Evolutionary conservation across 805 yeast genomes (phyloP), one percentile per base, ranked within the genome.

Genomic region (Kregervanrija fluxuum): DNA sequence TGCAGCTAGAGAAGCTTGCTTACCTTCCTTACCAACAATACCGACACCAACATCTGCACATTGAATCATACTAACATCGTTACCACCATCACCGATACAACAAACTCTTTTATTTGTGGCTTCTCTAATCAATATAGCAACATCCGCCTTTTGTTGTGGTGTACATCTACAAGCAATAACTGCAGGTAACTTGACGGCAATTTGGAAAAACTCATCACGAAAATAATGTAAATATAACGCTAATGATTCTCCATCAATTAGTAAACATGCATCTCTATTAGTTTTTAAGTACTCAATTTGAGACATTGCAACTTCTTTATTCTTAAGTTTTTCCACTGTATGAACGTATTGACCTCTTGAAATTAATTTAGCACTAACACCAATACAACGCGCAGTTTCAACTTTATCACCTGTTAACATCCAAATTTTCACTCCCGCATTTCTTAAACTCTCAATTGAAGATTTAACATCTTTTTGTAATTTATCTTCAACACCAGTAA

Each of bases 1-100:
- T 1, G 99, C 98, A 4, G 98, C 96, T 42, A 93, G 69, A 0
- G 96, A 88, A 0, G 99, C 99, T 63, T 93, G 99, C 50, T 83
- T 84, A 33, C 99, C 99, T 62, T 93, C 99, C 63, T 93, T 93
- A 33, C 99, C 99, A 15, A 93, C 99, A 53, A 93, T 93, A 45
- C 99, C 99, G 30, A 93, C 95, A 48, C 99, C 99, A 9, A 93
- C 96, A 68, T 95, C 96, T 0, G 99, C 99, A 53, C 95, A 84
- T 66, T 93, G 99, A 53, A 93, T 93, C 99, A 93, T 93, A 55
- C 95, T 85, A 32, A 93, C 99, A 65, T 93, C 99, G 58, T 93
- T 93, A 55, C 99, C 99, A 56, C 99, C 99, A 65, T 93, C 99
- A 45, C 99, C 99, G 53, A 93, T 95, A 59, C 98, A 93, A 53